Conservation (phyloP, 208 protist genomes). For the Leptomonas seymouri region DNA sequence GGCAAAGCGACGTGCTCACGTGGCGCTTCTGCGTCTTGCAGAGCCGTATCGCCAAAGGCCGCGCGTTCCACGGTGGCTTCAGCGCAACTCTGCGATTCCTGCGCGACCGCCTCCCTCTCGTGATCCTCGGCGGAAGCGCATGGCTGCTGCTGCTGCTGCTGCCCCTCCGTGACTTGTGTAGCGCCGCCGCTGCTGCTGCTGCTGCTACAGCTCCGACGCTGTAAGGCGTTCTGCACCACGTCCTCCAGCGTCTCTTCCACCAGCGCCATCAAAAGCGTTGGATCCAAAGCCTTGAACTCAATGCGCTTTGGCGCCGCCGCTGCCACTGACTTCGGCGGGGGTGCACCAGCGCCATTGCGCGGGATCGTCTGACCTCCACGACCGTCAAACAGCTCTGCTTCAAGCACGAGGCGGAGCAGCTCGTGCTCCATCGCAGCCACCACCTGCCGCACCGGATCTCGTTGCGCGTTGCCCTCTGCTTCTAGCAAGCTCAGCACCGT, state of each 20-base stretch:
- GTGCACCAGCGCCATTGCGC: neutral
- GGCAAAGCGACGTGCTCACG: constrained; percentile 16
- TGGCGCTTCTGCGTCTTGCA: neutral
- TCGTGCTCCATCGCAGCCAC: constrained; percentile 24
- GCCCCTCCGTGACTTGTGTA: neutral
- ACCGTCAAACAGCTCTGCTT: neutral
- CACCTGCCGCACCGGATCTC: constrained; percentile 18
- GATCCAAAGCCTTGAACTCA: too few species aligned
- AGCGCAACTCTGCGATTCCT: neutral
- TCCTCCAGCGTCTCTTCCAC: constrained; percentile 21
- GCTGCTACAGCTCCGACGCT: neutral
- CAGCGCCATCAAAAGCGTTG: constrained; percentile 4
- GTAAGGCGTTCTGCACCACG: neutral
- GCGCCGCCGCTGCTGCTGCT: neutral
- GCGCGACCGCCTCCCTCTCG: neutral
- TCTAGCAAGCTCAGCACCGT: constrained; percentile 19
- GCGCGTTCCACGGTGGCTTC: neutral
- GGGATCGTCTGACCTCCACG: neutral
- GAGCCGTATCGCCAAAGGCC: neutral
- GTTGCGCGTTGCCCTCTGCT: neutral
- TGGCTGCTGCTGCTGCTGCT: neutral
- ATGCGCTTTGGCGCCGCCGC: neutral
- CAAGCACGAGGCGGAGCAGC: constrained; percentile 22
- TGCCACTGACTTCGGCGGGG: neutral
- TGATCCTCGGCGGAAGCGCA: neutral